A percentile compares a stretch with the other conserved stretches of the same genome.
Conservation (phyloP, 768 basidiomycete species). For the Lanmaoa rubissima region DNA sequence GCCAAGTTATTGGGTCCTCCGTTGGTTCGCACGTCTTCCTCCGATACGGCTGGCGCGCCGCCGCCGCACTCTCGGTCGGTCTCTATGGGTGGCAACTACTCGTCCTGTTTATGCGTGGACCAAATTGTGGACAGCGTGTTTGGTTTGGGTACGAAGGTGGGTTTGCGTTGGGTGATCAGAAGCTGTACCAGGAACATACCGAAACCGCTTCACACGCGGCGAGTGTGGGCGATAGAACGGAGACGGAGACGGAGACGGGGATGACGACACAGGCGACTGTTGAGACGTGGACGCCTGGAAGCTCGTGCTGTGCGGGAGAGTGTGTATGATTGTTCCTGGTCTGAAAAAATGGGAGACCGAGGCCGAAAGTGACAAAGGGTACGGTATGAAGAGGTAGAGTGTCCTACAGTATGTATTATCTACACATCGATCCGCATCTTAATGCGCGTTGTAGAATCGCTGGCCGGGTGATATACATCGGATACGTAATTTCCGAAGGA, state of each 20-base stretch:
- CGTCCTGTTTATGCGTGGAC: slow-evolving; percentile 38
- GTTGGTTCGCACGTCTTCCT: slow-evolving; percentile 42
- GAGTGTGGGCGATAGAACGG: background rate
- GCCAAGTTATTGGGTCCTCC: slow-evolving; percentile 45
- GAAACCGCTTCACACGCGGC: background rate
- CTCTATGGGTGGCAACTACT: slow-evolving; percentile 35
- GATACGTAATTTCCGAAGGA: background rate
- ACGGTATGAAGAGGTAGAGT: background rate
- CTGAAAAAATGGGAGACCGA: background rate
- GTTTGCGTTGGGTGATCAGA: slow-evolving; percentile 7
- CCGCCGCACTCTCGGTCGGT: slow-evolving; percentile 33
- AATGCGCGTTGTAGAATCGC: background rate
- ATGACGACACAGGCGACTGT: background rate
- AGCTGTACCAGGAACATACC: background rate
- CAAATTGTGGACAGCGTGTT: slow-evolving; percentile 31
- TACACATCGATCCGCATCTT: background rate
- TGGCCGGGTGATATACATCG: background rate
- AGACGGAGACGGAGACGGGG: background rate
- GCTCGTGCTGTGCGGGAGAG: slow-evolving; percentile 5
- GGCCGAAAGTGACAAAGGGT: background rate
- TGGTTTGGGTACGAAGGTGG: slow-evolving; percentile 73
- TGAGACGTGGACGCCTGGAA: slow-evolving; percentile 5
- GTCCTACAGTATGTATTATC: background rate
- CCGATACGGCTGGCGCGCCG: slow-evolving; percentile 38
- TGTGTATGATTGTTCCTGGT: background rate